A percentile compares a stretch with the other conserved stretches of the same genome.
These are phyloP conservation scores for Tylopilus sp. DNA, from an alignment of 1,284 basidiomycete genomes.

Conservation along the genomic window DNA sequence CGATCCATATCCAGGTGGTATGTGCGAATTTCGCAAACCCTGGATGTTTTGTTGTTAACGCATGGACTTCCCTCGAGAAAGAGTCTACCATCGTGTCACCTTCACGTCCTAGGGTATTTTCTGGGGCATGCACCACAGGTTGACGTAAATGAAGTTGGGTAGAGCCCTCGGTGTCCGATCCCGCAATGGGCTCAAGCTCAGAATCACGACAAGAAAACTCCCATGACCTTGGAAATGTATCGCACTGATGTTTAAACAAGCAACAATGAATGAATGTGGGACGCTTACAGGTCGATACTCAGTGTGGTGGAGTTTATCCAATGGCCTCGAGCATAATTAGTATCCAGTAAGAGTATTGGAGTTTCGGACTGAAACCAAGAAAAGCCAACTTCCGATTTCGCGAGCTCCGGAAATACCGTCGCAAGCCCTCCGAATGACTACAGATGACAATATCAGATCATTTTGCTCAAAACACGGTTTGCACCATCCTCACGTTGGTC, in stretches of 20 bases:
- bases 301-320: conserved; percentile 25
- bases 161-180: background rate
- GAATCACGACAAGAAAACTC: conserved; percentile 22
- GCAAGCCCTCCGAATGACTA: conserved; percentile 24
- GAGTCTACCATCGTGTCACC: conserved; percentile 15
- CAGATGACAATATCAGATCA: conserved; percentile 10
- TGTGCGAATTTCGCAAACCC: conserved; percentile 2
- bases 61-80: conserved; percentile 6
- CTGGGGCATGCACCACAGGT: background rate
- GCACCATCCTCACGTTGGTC: conserved; percentile 25
- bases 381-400: conserved; percentile 18
- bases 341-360: conserved; percentile 25
- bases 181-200: conserved; percentile 20
- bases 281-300: conserved; percentile 23
- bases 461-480: background rate
- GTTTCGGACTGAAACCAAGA: conserved; percentile 31
- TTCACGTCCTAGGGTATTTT: background rate
- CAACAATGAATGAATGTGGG: background rate
- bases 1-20: background rate
- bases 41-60: conserved; percentile 17
- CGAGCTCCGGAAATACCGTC: conserved; percentile 25
- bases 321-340: conserved; percentile 3
- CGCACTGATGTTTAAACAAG: background rate
- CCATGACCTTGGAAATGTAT: conserved; percentile 22
- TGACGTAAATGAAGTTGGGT: background rate